phyloP scores from a whole-genome alignment of 768 basidiomycete species.

The Cyclocybe aegerita region DNA sequence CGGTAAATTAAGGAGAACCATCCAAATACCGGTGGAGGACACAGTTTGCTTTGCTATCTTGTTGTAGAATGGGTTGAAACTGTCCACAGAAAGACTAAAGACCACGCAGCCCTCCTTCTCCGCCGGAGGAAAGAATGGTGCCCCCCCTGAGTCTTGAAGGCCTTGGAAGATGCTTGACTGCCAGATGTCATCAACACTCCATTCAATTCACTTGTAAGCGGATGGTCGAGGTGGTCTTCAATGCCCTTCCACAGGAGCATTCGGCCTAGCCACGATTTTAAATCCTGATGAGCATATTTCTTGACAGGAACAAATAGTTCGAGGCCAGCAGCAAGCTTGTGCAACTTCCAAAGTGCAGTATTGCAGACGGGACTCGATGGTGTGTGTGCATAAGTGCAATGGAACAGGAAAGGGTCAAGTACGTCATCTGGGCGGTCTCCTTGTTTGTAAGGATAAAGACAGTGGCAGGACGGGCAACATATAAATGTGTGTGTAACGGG shows the following conservation, averaged over 20 bases:
- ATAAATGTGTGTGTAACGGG: constrained; percentile 18
- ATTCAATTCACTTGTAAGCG: not conserved
- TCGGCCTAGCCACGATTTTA: constrained; percentile 25
- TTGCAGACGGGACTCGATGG: constrained; percentile 12
- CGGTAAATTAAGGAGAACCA: constrained; percentile 35
- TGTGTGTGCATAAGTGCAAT: constrained; percentile 9
- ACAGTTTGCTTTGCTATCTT: constrained; percentile 23
- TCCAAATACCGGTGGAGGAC: constrained; percentile 23
- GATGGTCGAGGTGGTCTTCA: constrained; percentile 20
- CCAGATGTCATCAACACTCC: constrained; percentile 20
- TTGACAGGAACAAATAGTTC: constrained; percentile 5
- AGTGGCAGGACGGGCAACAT: constrained; percentile 23
- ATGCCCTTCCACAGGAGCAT: constrained; percentile 24
- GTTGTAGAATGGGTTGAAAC: constrained; percentile 27
- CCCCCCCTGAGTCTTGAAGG: constrained; percentile 16
- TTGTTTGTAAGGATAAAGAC: constrained; percentile 14
- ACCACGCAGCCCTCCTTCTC: constrained; percentile 17
- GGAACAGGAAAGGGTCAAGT: not conserved
- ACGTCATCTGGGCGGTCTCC: not conserved
- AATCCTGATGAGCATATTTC: constrained; percentile 19
- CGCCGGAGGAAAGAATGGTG: constrained; percentile 19
- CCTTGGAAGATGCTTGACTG: constrained; percentile 12
- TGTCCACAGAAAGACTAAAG: constrained; percentile 23
- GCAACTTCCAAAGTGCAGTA: not conserved
- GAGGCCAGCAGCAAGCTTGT: not conserved